phyloP scores from a whole-genome alignment of 176 grass and related monocot species.

The Musa troglodytarum region DNA sequence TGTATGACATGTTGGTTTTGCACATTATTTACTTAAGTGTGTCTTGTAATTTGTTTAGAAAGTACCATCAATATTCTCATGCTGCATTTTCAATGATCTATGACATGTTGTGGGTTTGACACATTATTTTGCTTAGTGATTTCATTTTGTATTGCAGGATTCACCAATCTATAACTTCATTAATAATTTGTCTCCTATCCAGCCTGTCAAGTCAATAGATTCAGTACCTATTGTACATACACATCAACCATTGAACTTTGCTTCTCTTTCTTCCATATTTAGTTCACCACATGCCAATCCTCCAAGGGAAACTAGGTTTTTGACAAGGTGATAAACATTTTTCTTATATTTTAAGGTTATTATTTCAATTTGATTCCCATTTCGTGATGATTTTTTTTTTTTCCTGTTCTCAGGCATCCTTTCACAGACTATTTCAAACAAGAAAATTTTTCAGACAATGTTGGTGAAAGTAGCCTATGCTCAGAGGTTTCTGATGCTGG shows the following conservation, averaged over 20 bases:
- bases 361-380: not conserved
- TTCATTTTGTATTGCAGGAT: constrained; percentile 42
- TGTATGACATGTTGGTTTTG: not conserved
- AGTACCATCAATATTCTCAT: not conserved
- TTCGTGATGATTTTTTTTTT: not conserved
- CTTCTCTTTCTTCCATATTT: constrained; percentile 75
- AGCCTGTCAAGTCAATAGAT: constrained; percentile 61
- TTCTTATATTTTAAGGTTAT: not conserved
- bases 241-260: constrained; percentile 62
- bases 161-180: constrained; percentile 89
- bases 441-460: constrained; percentile 23
- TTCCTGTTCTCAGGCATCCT: constrained; percentile 33
- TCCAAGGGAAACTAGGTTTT: constrained; percentile 48
- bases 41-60: too few species aligned
- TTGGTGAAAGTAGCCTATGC: constrained; percentile 20
- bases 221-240: constrained; percentile 38
- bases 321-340: constrained; percentile 32
- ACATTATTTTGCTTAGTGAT: not conserved
- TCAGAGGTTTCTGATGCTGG: constrained; percentile 27
- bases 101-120: not conserved
- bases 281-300: constrained; percentile 74
- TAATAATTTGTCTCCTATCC: constrained; percentile 70
- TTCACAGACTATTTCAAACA: constrained; percentile 40
- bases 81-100: not conserved
- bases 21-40: not conserved